Evolutionary conservation across 2,329 filamentous ascomycete species (phyloP).

Genomic region (Aspergillus phoenicis): DNA sequence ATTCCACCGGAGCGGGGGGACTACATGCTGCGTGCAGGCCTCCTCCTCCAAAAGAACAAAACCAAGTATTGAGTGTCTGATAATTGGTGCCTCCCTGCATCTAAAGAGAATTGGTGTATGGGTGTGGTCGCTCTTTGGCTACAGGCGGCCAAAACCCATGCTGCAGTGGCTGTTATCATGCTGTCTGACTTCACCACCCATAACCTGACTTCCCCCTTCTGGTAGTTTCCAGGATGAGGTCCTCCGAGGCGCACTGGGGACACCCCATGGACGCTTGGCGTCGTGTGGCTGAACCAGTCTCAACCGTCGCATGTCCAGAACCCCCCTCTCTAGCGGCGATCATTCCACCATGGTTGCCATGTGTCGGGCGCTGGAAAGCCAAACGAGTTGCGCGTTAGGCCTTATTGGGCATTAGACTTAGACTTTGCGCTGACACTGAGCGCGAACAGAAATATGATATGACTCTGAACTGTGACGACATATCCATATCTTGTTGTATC

Average conservation of each 20-base stretch:
- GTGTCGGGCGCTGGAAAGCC: conserved; percentile 26
- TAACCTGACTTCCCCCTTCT: conserved; percentile 3
- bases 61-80: conserved; percentile 1
- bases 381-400: conserved; percentile 15
- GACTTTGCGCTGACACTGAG: neutral
- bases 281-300: conserved; percentile 21
- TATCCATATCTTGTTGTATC: too few relatives aligned
- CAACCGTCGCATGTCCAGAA: conserved; percentile 18
- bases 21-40: neutral
- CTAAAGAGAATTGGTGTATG: neutral
- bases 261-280: conserved; percentile 19
- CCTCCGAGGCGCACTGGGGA: neutral
- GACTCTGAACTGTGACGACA: neutral
- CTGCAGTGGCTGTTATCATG: conserved; percentile 7
- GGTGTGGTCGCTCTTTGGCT: conserved; percentile 1
- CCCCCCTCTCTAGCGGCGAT: conserved; percentile 25
- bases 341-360: conserved; percentile 31
- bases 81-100: conserved; percentile 15
- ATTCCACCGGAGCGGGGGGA: conserved; percentile 19
- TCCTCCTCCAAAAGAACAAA: neutral
- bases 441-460: neutral
- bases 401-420: neutral
- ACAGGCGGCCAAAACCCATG: neutral
- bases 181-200: conserved; percentile 14
- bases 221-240: conserved; percentile 8